phyloP scores from a whole-genome alignment of 306 rosid genomes.

The Trifolium dubium region DNA sequence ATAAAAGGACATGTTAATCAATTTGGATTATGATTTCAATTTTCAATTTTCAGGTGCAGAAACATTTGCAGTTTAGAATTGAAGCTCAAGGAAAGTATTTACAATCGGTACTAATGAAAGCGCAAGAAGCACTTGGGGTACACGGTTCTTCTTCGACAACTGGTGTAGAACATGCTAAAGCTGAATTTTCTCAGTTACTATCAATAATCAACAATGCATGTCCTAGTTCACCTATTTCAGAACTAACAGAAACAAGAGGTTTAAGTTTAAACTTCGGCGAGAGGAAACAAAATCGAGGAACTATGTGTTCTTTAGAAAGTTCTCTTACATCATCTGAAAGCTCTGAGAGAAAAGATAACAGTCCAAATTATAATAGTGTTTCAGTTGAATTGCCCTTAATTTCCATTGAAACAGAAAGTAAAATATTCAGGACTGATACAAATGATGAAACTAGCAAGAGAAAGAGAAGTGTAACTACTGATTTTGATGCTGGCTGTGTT shows the following conservation, averaged over 20 bases:
- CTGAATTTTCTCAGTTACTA: slow-evolving; percentile 80
- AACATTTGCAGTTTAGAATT: slow-evolving; percentile 83
- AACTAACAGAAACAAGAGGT: slow-evolving; percentile 68
- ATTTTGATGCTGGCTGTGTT: slow-evolving; percentile 51
- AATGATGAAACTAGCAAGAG: slow-evolving; percentile 49
- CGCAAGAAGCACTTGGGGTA: slow-evolving; percentile 83
- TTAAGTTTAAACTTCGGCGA: slow-evolving; percentile 46
- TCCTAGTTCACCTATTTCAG: slow-evolving; percentile 76
- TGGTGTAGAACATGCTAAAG: slow-evolving; percentile 73
- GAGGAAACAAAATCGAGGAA: slow-evolving; percentile 61
- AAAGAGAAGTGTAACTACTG: slow-evolving; percentile 59
- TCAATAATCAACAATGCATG: slow-evolving; percentile 70
- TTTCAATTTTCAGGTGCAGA: slow-evolving; percentile 76
- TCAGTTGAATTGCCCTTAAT: slow-evolving; percentile 60
- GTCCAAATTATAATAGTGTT: slow-evolving; percentile 40
- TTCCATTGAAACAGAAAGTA: slow-evolving; percentile 44
- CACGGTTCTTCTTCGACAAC: slow-evolving; percentile 56
- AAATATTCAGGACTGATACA: slow-evolving; percentile 36
- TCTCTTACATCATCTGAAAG: slow-evolving; percentile 87
- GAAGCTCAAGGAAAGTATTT: slow-evolving; percentile 97
- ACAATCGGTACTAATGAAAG: slow-evolving; percentile 82
- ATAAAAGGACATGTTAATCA: slow-evolving; percentile 31
- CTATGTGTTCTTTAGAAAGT: slow-evolving; percentile 79
- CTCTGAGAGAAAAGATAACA: slow-evolving; percentile 57
- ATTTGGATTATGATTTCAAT: slow-evolving; percentile 41